Evolutionary conservation across 305 asterid genomes (phyloP).

Genomic region (Salvia sclarea): DNA sequence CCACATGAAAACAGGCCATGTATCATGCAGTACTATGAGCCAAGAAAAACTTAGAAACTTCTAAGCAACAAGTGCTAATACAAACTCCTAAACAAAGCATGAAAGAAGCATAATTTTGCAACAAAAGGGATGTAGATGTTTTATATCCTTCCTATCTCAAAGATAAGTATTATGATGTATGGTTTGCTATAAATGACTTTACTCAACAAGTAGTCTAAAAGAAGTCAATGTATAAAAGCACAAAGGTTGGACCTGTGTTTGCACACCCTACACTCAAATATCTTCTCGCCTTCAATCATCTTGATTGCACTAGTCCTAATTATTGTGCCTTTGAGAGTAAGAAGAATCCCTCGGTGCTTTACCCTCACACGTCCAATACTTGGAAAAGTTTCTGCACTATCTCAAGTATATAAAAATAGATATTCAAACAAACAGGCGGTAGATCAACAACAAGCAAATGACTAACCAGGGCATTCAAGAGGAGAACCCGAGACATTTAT

Average conservation of each 20-base stretch:
- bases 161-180: background rate
- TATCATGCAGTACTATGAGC: background rate
- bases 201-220: constrained; percentile 10
- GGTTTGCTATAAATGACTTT: constrained; percentile 8
- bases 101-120: constrained; percentile 19
- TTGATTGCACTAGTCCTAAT: constrained; percentile 92
- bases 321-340: constrained; percentile 92
- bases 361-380: constrained; percentile 90
- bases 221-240: constrained; percentile 25
- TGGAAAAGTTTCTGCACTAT: constrained; percentile 78
- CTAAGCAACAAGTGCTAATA: constrained; percentile 5
- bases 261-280: constrained; percentile 77
- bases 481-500: constrained; percentile 86
- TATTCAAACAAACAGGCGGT: background rate
- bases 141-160: constrained; percentile 11
- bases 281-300: constrained; percentile 96
- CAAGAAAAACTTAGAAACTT: constrained; percentile 1
- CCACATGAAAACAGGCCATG: background rate
- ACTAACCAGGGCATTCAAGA: constrained; percentile 88
- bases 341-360: constrained; percentile 91
- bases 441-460: constrained; percentile 17
- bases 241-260: constrained; percentile 67
- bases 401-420: constrained; percentile 12
- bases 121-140: constrained; percentile 9
- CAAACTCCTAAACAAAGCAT: constrained; percentile 6